phyloP scores from a whole-genome alignment of 2,329 filamentous ascomycete species.

The Coniella vitis region DNA sequence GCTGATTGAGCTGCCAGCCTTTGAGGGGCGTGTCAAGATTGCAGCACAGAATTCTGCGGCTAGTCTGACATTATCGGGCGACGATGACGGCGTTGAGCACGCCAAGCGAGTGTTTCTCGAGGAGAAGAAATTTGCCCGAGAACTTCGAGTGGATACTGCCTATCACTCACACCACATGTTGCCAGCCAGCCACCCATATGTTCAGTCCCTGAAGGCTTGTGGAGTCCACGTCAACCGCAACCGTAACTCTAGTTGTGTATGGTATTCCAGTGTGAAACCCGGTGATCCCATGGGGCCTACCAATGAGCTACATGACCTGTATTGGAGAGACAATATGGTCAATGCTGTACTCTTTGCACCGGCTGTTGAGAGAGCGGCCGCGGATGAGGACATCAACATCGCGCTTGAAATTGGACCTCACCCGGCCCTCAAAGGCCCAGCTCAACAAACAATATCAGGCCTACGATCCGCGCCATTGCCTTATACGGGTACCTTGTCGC shows the following conservation, averaged over 20 bases:
- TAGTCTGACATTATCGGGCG: conserved; percentile 22
- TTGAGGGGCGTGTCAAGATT: conserved; percentile 16
- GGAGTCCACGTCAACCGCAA: conserved; percentile 10
- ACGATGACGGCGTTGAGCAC: conserved; percentile 23
- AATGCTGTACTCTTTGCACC: conserved; percentile 30
- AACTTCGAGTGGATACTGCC: conserved; percentile 33
- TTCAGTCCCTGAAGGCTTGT: conserved; percentile 22
- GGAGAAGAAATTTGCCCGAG: conserved; percentile 28
- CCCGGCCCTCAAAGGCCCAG: conserved; percentile 27
- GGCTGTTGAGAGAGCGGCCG: conserved; percentile 22
- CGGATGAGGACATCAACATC: conserved; percentile 18
- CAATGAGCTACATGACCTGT: conserved; percentile 19
- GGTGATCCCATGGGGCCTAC: conserved; percentile 18
- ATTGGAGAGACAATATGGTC: conserved; percentile 28
- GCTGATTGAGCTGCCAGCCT: conserved; percentile 10
- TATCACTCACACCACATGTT: conserved; percentile 38
- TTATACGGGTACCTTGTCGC: neutral
- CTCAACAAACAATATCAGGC: neutral
- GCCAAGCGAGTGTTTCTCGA: conserved; percentile 23
- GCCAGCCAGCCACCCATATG: conserved; percentile 27
- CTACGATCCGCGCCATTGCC: neutral
- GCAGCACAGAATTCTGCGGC: conserved; percentile 22
- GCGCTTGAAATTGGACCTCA: conserved; percentile 31
- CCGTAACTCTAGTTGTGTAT: conserved; percentile 12
- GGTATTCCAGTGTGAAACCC: conserved; percentile 22